phyloP scores from a whole-genome alignment of 306 rosid genomes.

The Betula pendula region DNA sequence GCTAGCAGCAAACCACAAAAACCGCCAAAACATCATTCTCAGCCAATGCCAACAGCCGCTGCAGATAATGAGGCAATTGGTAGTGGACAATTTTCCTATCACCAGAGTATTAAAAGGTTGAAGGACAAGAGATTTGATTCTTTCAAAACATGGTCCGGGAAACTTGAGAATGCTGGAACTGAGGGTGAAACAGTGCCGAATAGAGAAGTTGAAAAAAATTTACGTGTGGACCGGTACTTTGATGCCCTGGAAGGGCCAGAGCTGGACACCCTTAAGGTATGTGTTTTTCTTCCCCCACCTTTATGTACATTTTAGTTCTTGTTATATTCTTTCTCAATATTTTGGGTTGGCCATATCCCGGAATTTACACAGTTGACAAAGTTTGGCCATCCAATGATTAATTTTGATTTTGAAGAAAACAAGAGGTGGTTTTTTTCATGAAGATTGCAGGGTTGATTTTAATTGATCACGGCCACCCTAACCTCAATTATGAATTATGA shows the following conservation, averaged over 20 bases:
- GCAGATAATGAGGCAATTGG: constrained; percentile 18
- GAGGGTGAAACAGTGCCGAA: constrained; percentile 29
- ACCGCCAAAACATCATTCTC: constrained; percentile 53
- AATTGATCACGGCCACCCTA: too few species aligned
- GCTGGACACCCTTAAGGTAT: constrained; percentile 77
- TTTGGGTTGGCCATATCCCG: not conserved
- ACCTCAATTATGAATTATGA: too few species aligned
- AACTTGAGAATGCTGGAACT: constrained; percentile 53
- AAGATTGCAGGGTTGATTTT: too few species aligned
- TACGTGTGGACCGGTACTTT: constrained; percentile 68
- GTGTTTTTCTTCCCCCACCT: constrained; percentile 4
- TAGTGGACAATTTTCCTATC: constrained; percentile 13
- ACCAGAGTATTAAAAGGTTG: constrained; percentile 39
- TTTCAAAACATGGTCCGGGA: constrained; percentile 82
- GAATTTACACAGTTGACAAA: too few species aligned
- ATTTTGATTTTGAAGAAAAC: too few species aligned
- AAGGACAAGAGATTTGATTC: constrained; percentile 69
- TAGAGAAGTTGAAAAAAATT: constrained; percentile 34
- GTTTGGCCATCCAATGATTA: too few species aligned
- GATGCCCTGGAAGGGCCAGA: constrained; percentile 70
- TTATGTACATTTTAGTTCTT: not conserved
- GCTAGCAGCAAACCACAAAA: constrained; percentile 28
- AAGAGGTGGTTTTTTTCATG: too few species aligned
- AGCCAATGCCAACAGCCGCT: constrained; percentile 57
- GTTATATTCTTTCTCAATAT: constrained; percentile 1